Conservation (phyloP, 2,329 filamentous ascomycete species). For the Drechslerella stenobrocha region DNA sequence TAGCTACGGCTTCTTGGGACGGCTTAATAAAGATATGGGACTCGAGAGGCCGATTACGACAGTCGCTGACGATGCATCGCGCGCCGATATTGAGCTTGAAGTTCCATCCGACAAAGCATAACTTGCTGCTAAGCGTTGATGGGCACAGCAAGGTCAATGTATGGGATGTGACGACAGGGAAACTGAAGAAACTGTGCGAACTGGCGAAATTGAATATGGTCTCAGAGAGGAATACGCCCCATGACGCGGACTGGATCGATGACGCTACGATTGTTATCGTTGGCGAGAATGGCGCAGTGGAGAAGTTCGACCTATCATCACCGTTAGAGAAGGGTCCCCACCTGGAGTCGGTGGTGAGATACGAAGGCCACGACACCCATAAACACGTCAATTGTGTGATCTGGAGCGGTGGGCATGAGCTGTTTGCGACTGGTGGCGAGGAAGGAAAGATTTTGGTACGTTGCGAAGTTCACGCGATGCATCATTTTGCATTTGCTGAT, state of each 20-base stretch:
- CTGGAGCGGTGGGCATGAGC: slow-evolving; percentile 29
- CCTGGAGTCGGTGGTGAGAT: slow-evolving; percentile 18
- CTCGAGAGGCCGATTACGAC: slow-evolving; percentile 16
- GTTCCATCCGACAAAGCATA: slow-evolving; percentile 36
- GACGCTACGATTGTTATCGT: slow-evolving; percentile 38
- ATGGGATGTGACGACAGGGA: slow-evolving; percentile 39
- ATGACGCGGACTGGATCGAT: slow-evolving; percentile 45
- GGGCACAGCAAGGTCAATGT: slow-evolving; percentile 32
- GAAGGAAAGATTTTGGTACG: slow-evolving; percentile 45
- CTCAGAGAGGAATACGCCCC: slow-evolving; percentile 18
- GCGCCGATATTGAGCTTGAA: slow-evolving; percentile 40
- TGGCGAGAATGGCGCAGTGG: slow-evolving; percentile 39
- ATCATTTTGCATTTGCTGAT: neutral
- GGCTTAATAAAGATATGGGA: slow-evolving; percentile 42
- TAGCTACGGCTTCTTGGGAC: slow-evolving; percentile 42
- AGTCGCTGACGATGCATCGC: slow-evolving; percentile 37
- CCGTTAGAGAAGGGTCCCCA: slow-evolving; percentile 19
- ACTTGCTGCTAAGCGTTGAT: slow-evolving; percentile 41
- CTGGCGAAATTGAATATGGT: slow-evolving; percentile 15
- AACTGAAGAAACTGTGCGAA: slow-evolving; percentile 29
- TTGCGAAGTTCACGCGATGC: neutral
- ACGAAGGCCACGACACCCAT: slow-evolving; percentile 41
- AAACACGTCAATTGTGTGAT: slow-evolving; percentile 33
- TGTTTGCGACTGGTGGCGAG: slow-evolving; percentile 40
- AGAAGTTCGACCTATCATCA: slow-evolving; percentile 35